phyloP scores from a whole-genome alignment of 257 asterid genomes.

The Jacaranda mimosifolia region DNA sequence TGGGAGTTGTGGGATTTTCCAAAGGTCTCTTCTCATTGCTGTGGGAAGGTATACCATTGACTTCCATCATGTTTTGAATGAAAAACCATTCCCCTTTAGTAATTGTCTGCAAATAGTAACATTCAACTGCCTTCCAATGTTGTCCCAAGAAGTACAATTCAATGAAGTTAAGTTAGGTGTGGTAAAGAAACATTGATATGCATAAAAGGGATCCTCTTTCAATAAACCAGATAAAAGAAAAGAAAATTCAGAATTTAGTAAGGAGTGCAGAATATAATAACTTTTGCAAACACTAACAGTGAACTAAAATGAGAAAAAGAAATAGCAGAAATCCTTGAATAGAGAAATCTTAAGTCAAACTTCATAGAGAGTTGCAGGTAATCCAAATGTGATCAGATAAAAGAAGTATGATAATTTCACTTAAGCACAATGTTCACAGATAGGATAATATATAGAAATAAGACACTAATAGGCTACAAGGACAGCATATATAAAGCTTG shows the following conservation, averaged over 20 bases:
- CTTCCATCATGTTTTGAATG: slow-evolving; percentile 60
- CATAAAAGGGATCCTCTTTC: slow-evolving; percentile 19
- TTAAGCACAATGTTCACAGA: too few relatives aligned
- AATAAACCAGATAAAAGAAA: too few relatives aligned
- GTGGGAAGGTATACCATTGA: slow-evolving; percentile 51
- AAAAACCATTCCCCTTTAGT: slow-evolving; percentile 64
- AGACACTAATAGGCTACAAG: not conserved
- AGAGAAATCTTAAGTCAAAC: too few relatives aligned
- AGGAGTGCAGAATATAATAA: too few relatives aligned
- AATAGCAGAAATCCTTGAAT: too few relatives aligned
- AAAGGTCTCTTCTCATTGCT: slow-evolving; percentile 59
- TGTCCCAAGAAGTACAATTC: slow-evolving; percentile 23
- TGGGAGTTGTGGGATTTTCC: slow-evolving; percentile 50
- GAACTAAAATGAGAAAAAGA: too few relatives aligned
- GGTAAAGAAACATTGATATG: slow-evolving; percentile 36
- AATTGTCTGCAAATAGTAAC: slow-evolving; percentile 29
- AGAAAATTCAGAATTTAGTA: too few relatives aligned
- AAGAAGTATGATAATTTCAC: too few relatives aligned
- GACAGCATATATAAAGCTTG: not conserved
- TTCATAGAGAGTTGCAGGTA: too few relatives aligned
- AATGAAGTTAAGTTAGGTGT: slow-evolving; percentile 15
- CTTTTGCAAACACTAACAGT: too few relatives aligned
- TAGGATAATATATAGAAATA: not conserved
- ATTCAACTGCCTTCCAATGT: slow-evolving; percentile 29
- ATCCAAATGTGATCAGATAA: too few relatives aligned